phyloP scores from a whole-genome alignment of 164 flowering plant genomes.

The Amborella trichopoda region DNA sequence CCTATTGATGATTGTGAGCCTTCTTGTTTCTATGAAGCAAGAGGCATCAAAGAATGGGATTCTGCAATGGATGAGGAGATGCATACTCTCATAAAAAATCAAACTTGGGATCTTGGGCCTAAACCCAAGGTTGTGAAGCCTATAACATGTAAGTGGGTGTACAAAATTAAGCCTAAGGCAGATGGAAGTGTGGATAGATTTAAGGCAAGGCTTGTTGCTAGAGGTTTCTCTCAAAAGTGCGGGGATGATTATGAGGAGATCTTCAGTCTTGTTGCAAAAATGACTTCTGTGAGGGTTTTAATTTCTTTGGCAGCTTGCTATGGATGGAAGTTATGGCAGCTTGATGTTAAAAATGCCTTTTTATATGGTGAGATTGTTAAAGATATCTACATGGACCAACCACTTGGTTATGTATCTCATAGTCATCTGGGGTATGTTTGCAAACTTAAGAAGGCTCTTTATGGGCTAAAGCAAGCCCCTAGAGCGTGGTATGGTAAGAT shows the following conservation, averaged over 20 bases:
- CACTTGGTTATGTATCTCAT: too few relatives aligned
- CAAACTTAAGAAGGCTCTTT: too few relatives aligned
- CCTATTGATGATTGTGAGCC: neutral
- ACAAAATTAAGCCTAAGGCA: too few relatives aligned
- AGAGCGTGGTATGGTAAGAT: neutral
- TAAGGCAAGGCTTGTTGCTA: neutral
- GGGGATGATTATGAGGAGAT: neutral
- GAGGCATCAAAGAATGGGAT: too few relatives aligned
- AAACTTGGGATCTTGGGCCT: neutral
- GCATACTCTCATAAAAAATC: too few relatives aligned
- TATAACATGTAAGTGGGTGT: neutral
- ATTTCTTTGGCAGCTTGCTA: neutral
- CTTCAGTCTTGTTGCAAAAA: neutral
- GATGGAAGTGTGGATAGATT: neutral
- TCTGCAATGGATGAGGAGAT: too few relatives aligned
- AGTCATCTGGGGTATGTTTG: neutral
- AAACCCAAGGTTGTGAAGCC: neutral
- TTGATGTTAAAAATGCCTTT: too few relatives aligned
- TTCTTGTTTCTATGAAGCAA: neutral
- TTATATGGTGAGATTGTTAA: neutral
- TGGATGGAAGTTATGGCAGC: too few relatives aligned
- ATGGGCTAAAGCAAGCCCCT: constrained; percentile 3
- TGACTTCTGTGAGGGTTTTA: neutral
- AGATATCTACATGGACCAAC: neutral
- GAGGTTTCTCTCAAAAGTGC: neutral